Evolutionary conservation across 192 early-diverging fungal genomes (phyloP).

Genomic region (Coemansia sp.): DNA sequence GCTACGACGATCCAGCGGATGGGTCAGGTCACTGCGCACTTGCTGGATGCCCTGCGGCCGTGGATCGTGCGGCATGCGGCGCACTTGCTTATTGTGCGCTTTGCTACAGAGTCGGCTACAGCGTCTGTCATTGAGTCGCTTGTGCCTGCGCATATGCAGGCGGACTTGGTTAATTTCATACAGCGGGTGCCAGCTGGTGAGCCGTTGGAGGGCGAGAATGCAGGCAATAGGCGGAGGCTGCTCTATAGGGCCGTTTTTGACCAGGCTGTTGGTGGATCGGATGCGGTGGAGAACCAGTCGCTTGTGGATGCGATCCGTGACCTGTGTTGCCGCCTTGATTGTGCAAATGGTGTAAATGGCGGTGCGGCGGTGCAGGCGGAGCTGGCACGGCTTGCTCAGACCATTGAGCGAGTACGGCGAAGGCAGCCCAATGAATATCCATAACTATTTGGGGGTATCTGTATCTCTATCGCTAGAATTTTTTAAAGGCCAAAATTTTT

Average conservation of each 20-base stretch:
- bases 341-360: neutral
- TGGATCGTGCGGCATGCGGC: slow-evolving; percentile 34
- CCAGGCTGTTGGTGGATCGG: neutral
- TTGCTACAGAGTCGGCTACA: slow-evolving; percentile 21
- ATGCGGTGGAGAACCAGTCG: neutral
- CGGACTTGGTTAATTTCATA: slow-evolving; percentile 17
- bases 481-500: too few relatives aligned
- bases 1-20: neutral
- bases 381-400: slow-evolving; percentile 11
- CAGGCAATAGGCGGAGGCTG: neutral
- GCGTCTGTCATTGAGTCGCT: slow-evolving; percentile 13
- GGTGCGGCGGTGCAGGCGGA: slow-evolving; percentile 3
- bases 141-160: slow-evolving; percentile 12
- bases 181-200: slow-evolving; percentile 16
- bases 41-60: neutral
- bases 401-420: slow-evolving; percentile 5
- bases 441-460: neutral
- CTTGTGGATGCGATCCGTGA: neutral
- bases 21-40: slow-evolving; percentile 8
- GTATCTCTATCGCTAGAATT: too few relatives aligned
- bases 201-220: neutral
- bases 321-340: neutral
- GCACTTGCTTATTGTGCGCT: slow-evolving; percentile 10
- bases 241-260: neutral
- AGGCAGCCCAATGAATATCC: slow-evolving; percentile 2